Evolutionary conservation across 345 rosid species (phyloP).

Genomic region (Linum tenue): DNA sequence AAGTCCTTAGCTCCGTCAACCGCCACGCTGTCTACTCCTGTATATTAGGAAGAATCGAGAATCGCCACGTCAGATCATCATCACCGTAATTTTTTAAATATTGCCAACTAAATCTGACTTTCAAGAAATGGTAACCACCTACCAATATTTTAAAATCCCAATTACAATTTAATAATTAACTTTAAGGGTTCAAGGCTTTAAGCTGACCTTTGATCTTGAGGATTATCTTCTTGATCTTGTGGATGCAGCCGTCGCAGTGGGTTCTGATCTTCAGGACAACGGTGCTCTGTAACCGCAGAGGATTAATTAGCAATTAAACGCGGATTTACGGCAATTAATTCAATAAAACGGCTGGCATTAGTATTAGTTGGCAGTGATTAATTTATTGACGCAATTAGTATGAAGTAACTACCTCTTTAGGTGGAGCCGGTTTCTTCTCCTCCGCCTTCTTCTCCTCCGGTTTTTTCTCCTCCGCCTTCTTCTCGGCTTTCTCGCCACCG

Average conservation of each 20-base stretch:
- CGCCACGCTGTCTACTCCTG: constrained; percentile 58
- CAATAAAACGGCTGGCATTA: not conserved
- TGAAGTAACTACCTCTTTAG: constrained; percentile 18
- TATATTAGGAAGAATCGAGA: not conserved
- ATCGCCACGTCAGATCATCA: constrained; percentile 10
- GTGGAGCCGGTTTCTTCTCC: constrained; percentile 19
- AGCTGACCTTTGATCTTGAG: constrained; percentile 27
- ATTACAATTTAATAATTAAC: not conserved
- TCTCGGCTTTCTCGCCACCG: not conserved
- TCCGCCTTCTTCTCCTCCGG: constrained; percentile 19
- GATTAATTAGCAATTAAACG: not conserved
- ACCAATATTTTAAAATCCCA: not conserved
- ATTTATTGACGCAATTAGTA: not conserved
- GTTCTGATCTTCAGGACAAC: constrained; percentile 32
- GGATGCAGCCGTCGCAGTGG: constrained; percentile 38
- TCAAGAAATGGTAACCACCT: no score
- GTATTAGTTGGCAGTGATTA: no score
- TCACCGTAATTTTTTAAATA: constrained; percentile 1
- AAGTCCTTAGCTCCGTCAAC: constrained; percentile 54
- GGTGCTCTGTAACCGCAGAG: constrained; percentile 25
- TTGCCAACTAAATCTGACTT: no score
- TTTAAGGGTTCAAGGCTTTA: not conserved
- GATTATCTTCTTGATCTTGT: constrained; percentile 26
- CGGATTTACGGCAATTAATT: not conserved
- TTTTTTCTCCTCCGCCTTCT: constrained; percentile 21